Evolutionary conservation across 2,329 filamentous ascomycete species (phyloP).

Genomic region (Blastomyces emzantsi): DNA sequence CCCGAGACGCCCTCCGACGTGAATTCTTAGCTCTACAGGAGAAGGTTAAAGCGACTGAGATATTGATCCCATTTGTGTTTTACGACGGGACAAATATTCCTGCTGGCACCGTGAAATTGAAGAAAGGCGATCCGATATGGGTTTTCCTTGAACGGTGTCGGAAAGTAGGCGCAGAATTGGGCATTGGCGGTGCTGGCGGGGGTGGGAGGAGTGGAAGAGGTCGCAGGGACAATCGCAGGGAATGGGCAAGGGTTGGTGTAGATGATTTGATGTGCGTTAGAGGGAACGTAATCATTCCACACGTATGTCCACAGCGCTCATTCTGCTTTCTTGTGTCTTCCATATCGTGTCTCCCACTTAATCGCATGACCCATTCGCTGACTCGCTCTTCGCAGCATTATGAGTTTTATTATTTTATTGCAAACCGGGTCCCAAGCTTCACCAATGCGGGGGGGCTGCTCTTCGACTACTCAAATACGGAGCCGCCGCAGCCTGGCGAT

Average conservation of each 20-base stretch:
- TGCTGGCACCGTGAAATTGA: slow-evolving; percentile 72
- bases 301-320: slow-evolving; percentile 52
- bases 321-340: not conserved
- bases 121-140: slow-evolving; percentile 91
- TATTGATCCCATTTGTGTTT: slow-evolving; percentile 90
- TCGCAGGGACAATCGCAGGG: slow-evolving; percentile 55
- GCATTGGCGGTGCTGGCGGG: slow-evolving; percentile 55
- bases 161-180: slow-evolving; percentile 77
- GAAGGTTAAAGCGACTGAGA: slow-evolving; percentile 77
- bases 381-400: slow-evolving; percentile 59
- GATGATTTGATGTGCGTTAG: slow-evolving; percentile 92
- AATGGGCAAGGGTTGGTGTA: slow-evolving; percentile 89
- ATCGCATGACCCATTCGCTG: slow-evolving; percentile 3
- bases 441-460: slow-evolving; percentile 64
- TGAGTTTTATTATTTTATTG: slow-evolving; percentile 93
- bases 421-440: slow-evolving; percentile 60
- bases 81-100: slow-evolving; percentile 90
- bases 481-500: slow-evolving; percentile 26
- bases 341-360: not conserved
- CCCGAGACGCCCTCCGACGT: slow-evolving; percentile 63
- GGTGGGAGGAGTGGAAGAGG: slow-evolving; percentile 26
- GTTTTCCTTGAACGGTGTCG: slow-evolving; percentile 84
- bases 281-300: slow-evolving; percentile 84
- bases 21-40: slow-evolving; percentile 80
- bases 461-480: slow-evolving; percentile 61